These are phyloP conservation scores for Calonectria hongkongensis DNA, from an alignment of 2,329 filamentous ascomycete genomes.

Conservation along the genomic window DNA sequence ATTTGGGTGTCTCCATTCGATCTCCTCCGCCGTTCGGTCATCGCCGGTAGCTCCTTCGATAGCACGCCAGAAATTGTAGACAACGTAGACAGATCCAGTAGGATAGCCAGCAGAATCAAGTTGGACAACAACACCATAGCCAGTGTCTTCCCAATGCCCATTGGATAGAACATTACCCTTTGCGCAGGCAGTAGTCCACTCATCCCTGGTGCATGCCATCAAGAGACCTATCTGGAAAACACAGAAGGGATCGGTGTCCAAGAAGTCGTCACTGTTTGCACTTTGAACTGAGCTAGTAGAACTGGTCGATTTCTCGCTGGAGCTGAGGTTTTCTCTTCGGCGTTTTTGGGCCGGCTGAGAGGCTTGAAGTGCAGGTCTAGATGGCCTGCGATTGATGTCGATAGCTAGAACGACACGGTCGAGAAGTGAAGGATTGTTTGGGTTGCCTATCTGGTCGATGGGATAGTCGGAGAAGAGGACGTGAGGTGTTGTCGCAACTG, in stretches of 20 bases:
- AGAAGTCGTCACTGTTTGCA: background rate
- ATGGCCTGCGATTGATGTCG: background rate
- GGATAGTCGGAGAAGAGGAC: background rate
- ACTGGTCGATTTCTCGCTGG: background rate
- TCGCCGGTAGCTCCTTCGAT: too few species aligned
- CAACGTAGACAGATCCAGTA: background rate
- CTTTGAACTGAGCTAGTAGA: background rate
- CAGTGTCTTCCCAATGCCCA: background rate
- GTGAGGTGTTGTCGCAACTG: background rate
- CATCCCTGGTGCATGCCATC: background rate
- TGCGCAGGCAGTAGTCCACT: background rate
- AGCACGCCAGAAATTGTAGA: background rate
- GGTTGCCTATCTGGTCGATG: background rate
- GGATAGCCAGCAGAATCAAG: background rate
- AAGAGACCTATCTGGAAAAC: constrained; percentile 1
- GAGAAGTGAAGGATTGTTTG: background rate
- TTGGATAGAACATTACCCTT: background rate
- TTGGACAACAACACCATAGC: constrained; percentile 18
- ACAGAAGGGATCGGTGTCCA: background rate
- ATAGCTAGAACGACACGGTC: background rate
- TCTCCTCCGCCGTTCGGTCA: background rate
- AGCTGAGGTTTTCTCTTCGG: background rate
- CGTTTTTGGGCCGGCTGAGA: background rate
- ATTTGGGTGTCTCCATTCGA: background rate
- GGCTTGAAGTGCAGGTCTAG: background rate